Conservation (phyloP, 805 yeast genomes). For the Starmera dryadoides region DNA sequence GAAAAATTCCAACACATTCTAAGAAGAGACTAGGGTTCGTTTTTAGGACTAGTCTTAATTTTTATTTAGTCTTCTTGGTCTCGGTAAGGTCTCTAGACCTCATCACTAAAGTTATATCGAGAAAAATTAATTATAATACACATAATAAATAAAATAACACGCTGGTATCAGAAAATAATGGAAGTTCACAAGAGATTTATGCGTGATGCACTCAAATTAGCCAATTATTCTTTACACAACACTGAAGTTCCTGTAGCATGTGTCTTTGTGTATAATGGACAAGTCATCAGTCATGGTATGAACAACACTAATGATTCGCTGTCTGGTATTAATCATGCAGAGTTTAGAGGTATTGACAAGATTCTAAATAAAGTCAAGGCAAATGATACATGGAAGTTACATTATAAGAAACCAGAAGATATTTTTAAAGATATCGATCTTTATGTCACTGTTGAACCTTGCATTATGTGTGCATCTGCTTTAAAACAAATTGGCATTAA, state of each 20-base stretch:
- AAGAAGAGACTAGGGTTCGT: too few species aligned
- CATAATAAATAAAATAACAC: background rate
- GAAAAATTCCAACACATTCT: background rate
- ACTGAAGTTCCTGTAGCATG: slow-evolving; percentile 87
- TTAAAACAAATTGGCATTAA: slow-evolving; percentile 71
- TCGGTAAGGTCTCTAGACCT: background rate
- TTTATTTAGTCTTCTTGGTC: background rate
- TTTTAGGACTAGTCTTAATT: background rate
- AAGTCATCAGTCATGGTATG: slow-evolving; percentile 67
- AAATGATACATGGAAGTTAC: slow-evolving; percentile 6
- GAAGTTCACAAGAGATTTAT: slow-evolving; percentile 28
- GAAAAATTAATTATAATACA: too few species aligned
- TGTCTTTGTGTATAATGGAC: slow-evolving; percentile 47
- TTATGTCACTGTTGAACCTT: slow-evolving; percentile 96
- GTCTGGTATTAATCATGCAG: slow-evolving; percentile 91
- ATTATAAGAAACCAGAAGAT: slow-evolving; percentile 16
- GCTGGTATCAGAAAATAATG: background rate
- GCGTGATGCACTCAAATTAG: slow-evolving; percentile 48
- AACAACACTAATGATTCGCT: slow-evolving; percentile 81
- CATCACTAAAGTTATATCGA: too few species aligned
- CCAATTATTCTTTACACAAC: slow-evolving; percentile 53
- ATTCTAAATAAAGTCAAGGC: slow-evolving; percentile 31
- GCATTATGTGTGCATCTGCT: slow-evolving; percentile 96
- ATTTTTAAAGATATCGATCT: slow-evolving; percentile 53
- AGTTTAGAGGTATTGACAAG: slow-evolving; percentile 68